Evolutionary conservation across 805 yeast genomes (phyloP).

Genomic region (Debaryomyces prosopidis): DNA sequence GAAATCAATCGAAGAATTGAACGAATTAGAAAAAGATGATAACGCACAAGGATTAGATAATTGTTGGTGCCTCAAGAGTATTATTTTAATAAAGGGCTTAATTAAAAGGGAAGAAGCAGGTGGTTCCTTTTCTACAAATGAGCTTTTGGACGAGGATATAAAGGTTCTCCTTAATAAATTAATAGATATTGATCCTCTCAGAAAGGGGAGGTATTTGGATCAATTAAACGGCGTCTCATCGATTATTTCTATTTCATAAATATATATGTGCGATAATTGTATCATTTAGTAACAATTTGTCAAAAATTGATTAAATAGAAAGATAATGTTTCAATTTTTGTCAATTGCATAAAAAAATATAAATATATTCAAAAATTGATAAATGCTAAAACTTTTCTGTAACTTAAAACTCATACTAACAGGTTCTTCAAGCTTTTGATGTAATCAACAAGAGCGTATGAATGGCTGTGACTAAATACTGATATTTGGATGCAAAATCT

Average conservation of each 20-base stretch:
- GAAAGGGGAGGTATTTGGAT: slow-evolving; percentile 59
- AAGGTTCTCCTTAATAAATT: slow-evolving; percentile 41
- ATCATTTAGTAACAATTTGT: too few relatives aligned
- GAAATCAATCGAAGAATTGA: slow-evolving; percentile 56
- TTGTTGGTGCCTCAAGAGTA: slow-evolving; percentile 73
- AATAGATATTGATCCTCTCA: slow-evolving; percentile 60
- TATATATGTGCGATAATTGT: too few relatives aligned
- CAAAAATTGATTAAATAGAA: too few relatives aligned
- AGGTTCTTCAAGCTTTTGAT: too few relatives aligned
- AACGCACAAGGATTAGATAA: slow-evolving; percentile 51
- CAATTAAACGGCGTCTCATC: slow-evolving; percentile 18
- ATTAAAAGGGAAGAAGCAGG: slow-evolving; percentile 11
- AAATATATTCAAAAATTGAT: too few relatives aligned
- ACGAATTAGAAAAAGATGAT: slow-evolving; percentile 72
- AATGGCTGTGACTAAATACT: too few relatives aligned
- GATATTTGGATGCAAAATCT: too few relatives aligned
- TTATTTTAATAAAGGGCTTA: slow-evolving; percentile 46
- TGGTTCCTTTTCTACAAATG: background rate
- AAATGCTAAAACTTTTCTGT: too few relatives aligned
- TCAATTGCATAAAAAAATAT: too few relatives aligned
- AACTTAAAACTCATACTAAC: too few relatives aligned
- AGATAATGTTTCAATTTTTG: too few relatives aligned
- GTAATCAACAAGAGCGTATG: too few relatives aligned
- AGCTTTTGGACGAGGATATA: slow-evolving; percentile 29
- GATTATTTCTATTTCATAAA: background rate